phyloP scores from a whole-genome alignment of 2,329 filamentous ascomycete species.

The Pyrenochaeta sp. region DNA sequence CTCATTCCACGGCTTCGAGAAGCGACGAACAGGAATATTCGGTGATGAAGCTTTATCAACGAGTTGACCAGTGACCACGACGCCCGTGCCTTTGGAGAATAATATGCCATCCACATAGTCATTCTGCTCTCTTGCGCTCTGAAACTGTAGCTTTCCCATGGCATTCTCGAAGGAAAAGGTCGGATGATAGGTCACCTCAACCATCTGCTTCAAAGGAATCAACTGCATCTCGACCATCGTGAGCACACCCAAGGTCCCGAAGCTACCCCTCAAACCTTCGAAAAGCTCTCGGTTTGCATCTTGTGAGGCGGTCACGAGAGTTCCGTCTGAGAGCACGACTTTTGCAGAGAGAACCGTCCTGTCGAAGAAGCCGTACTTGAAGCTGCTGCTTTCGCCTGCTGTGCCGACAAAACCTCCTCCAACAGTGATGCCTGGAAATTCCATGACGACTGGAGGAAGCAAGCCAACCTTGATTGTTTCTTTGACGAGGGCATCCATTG shows the following conservation, averaged over 20 bases:
- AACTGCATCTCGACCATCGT: conserved; percentile 67
- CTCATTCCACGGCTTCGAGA: conserved; percentile 66
- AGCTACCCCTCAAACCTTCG: conserved; percentile 64
- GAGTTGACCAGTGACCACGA: conserved; percentile 68
- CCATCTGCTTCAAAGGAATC: conserved; percentile 60
- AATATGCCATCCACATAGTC: conserved; percentile 76
- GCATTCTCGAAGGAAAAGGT: conserved; percentile 59
- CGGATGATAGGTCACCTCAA: conserved; percentile 69
- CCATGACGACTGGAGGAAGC: conserved; percentile 72
- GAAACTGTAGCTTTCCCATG: conserved; percentile 56
- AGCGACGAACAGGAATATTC: conserved; percentile 46
- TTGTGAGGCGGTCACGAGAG: conserved; percentile 58
- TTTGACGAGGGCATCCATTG: conserved; percentile 69
- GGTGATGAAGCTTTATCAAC: conserved; percentile 51
- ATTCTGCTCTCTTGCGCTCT: conserved; percentile 48
- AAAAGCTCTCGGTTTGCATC: conserved; percentile 63
- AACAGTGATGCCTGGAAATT: conserved; percentile 74
- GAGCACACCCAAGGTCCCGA: conserved; percentile 67
- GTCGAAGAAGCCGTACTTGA: conserved; percentile 72
- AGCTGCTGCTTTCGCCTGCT: conserved; percentile 71
- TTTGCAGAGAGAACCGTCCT: conserved; percentile 68
- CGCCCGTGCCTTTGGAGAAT: conserved; percentile 61
- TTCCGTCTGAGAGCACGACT: conserved; percentile 67
- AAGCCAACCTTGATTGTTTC: conserved; percentile 63
- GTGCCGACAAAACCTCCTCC: conserved; percentile 73